phyloP scores from a whole-genome alignment of 2,329 filamentous ascomycete species.

The Neonectria neomacrospora region DNA sequence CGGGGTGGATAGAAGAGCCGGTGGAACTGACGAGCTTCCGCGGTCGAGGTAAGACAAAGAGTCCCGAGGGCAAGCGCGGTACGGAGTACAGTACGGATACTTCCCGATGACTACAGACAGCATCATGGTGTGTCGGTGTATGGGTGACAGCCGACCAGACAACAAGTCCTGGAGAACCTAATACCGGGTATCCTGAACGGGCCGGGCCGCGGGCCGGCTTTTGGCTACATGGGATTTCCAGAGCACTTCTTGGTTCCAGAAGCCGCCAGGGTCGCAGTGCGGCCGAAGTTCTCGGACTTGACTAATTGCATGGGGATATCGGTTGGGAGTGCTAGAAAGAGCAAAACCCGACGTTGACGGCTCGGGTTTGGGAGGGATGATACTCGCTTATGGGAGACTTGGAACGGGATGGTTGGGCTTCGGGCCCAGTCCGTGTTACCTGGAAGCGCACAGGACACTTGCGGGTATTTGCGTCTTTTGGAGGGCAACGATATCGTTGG shows the following conservation, averaged over 20 bases:
- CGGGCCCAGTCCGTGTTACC: slow-evolving; percentile 32
- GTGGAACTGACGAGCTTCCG: slow-evolving; percentile 24
- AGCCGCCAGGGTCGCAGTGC: slow-evolving; percentile 32
- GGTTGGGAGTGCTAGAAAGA: slow-evolving; percentile 23
- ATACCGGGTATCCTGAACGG: slow-evolving; percentile 40
- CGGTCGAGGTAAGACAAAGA: slow-evolving; percentile 23
- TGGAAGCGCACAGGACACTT: slow-evolving; percentile 22
- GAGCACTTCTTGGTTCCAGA: slow-evolving; percentile 23
- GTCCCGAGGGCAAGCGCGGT: slow-evolving; percentile 23
- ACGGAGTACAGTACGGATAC: slow-evolving; percentile 7
- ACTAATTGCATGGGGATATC: slow-evolving; percentile 28
- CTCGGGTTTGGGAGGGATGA: slow-evolving; percentile 11
- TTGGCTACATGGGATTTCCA: slow-evolving; percentile 19
- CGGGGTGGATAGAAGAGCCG: slow-evolving; percentile 21
- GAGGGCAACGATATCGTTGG: slow-evolving; percentile 24
- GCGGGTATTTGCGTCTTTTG: slow-evolving; percentile 15
- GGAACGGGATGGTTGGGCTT: slow-evolving; percentile 32
- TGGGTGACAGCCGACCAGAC: slow-evolving; percentile 8
- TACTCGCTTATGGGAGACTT: slow-evolving; percentile 28
- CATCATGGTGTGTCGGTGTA: slow-evolving; percentile 38
- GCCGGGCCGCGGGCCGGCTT: slow-evolving; percentile 42
- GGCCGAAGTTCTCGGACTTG: slow-evolving; percentile 14
- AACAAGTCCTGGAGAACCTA: slow-evolving; percentile 23
- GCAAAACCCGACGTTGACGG: slow-evolving; percentile 3
- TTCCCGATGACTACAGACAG: slow-evolving; percentile 17